phyloP scores from a whole-genome alignment of 148 eudicot genomes.

The Polygonum maritimum region DNA sequence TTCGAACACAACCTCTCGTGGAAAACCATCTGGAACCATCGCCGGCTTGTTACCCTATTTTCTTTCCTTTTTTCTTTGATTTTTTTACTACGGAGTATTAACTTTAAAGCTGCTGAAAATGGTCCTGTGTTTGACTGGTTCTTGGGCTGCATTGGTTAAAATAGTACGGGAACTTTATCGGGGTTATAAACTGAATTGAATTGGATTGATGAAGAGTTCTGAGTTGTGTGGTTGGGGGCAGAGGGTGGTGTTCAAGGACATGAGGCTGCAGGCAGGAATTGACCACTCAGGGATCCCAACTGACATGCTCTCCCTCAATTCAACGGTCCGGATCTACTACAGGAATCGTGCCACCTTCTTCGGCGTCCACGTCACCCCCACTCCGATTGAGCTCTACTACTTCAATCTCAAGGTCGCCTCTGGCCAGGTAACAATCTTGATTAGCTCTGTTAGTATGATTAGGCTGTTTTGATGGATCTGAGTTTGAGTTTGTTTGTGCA shows the following conservation, averaged over 20 bases:
- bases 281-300: conserved; percentile 58
- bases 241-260: conserved; percentile 47
- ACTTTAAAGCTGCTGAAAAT: too few relatives aligned
- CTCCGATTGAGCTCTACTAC: conserved; percentile 52
- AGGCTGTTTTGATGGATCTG: neutral
- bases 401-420: conserved; percentile 45
- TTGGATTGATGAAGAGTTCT: neutral
- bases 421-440: conserved; percentile 34
- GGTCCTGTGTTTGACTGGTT: neutral
- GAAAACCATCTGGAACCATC: too few relatives aligned
- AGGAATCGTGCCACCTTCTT: conserved; percentile 73
- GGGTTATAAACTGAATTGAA: too few relatives aligned
- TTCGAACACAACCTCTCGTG: too few relatives aligned
- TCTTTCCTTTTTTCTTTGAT: too few relatives aligned
- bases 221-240: conserved; percentile 20
- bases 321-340: conserved; percentile 55
- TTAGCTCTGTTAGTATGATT: neutral
- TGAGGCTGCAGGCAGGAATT: conserved; percentile 60
- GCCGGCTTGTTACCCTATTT: too few relatives aligned
- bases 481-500: conserved; percentile 6
- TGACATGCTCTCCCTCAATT: conserved; percentile 61
- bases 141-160: neutral
- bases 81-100: too few relatives aligned
- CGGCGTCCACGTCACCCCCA: conserved; percentile 72
- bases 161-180: too few relatives aligned